phyloP scores from a whole-genome alignment of 345 rosid genomes.

The Linum trigynum region DNA sequence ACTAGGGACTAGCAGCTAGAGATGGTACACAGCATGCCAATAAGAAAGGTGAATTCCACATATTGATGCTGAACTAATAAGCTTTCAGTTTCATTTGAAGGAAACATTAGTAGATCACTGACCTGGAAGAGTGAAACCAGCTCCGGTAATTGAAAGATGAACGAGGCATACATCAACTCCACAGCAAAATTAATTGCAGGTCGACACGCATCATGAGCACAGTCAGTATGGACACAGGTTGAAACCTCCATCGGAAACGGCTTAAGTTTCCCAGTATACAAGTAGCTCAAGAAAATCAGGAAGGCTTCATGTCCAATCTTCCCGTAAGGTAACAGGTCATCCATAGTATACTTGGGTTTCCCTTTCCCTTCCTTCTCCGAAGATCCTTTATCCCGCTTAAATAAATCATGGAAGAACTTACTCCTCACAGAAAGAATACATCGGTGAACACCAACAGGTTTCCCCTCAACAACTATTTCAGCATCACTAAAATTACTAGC shows the following conservation, averaged over 20 bases:
- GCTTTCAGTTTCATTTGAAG: background rate
- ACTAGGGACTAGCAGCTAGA: background rate
- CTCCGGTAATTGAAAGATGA: conserved; percentile 63
- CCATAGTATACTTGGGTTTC: conserved; percentile 48
- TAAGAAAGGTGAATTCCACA: too few relatives aligned
- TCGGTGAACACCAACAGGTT: conserved; percentile 60
- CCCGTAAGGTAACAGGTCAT: conserved; percentile 55
- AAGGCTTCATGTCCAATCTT: conserved; percentile 71
- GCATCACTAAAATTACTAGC: conserved; percentile 70
- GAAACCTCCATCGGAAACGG: conserved; percentile 68
- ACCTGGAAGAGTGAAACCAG: conserved; percentile 83
- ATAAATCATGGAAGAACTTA: conserved; percentile 56
- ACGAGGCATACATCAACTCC: conserved; percentile 81
- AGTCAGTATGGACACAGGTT: conserved; percentile 57
- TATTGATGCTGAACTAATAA: background rate
- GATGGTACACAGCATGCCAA: background rate
- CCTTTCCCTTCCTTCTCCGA: conserved; percentile 42
- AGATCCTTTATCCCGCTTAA: conserved; percentile 37
- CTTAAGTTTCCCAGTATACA: conserved; percentile 74
- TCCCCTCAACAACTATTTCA: conserved; percentile 49
- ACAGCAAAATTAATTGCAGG: conserved; percentile 74
- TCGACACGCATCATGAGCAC: conserved; percentile 77
- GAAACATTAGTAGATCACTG: conserved; percentile 7
- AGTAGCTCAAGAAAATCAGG: conserved; percentile 51
- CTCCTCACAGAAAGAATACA: conserved; percentile 85